phyloP scores from a whole-genome alignment of 2,329 filamentous ascomycete species.

The Sclerotinia subarctica region DNA sequence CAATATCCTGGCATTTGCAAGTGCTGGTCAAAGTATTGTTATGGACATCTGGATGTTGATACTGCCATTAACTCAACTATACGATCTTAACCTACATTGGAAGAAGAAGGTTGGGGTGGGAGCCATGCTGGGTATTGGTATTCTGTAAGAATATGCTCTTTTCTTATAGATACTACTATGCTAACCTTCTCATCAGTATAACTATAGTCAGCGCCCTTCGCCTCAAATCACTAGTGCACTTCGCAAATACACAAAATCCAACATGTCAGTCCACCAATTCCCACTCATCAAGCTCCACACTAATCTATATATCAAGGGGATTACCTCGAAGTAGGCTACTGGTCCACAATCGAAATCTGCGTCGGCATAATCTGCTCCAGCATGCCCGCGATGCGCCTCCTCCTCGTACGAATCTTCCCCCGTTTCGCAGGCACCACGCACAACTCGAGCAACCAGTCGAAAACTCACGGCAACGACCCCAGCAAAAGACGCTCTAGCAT shows the following conservation, averaged over 20 bases:
- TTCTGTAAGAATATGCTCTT: conserved; percentile 35
- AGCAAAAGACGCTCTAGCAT: not conserved
- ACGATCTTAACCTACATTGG: conserved; percentile 44
- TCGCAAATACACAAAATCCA: conserved; percentile 17
- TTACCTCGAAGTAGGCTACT: conserved; percentile 27
- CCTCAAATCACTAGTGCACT: not conserved
- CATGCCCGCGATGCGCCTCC: conserved; percentile 24
- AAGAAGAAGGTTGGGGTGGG: conserved; percentile 48
- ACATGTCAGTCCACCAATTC: not conserved
- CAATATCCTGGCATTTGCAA: conserved; percentile 49
- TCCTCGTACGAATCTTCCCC: conserved; percentile 8
- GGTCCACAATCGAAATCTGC: conserved; percentile 30
- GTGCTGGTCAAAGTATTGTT: conserved; percentile 50
- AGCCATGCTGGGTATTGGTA: conserved; percentile 51
- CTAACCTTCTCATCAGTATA: not conserved
- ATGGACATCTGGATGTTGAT: conserved; percentile 52
- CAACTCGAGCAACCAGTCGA: not conserved
- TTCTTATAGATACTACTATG: no score
- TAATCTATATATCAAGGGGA: conserved; percentile 17
- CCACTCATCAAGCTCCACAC: not conserved
- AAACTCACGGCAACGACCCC: not conserved
- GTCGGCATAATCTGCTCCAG: conserved; percentile 29
- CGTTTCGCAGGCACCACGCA: not conserved
- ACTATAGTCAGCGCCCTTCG: conserved; percentile 14
- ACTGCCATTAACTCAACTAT: conserved; percentile 48